A percentile compares a stretch with the other conserved stretches of the same genome.
These are phyloP conservation scores for Fusarium aywerte DNA, from an alignment of 2,329 filamentous ascomycete genomes.

Conservation along the genomic window DNA sequence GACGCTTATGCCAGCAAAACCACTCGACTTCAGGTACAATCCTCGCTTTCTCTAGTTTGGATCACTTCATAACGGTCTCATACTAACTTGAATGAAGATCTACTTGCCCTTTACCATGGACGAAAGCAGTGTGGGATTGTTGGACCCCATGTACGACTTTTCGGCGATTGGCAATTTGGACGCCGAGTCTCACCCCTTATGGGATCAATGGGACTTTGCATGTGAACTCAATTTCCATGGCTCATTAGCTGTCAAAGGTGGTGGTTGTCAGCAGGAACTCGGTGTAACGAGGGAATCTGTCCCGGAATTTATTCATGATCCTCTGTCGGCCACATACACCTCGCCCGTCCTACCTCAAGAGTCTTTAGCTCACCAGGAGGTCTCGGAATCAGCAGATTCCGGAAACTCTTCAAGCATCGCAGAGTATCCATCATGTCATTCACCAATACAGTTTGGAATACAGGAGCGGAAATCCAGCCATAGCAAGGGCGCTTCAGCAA, in stretches of 20 bases:
- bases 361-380: not conserved
- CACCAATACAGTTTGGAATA: not conserved
- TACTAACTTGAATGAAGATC: not conserved
- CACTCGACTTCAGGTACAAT: not conserved
- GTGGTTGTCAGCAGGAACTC: not conserved
- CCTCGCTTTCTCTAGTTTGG: not conserved
- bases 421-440: too few species aligned
- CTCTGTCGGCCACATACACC: not conserved
- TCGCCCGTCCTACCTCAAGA: not conserved
- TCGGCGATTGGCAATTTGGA: not conserved
- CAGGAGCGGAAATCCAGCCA: not conserved
- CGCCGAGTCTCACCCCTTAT: not conserved
- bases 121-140: not conserved
- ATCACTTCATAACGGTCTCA: not conserved
- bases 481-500: too few species aligned
- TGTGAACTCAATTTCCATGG: not conserved
- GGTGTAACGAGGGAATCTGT: not conserved
- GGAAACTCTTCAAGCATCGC: not conserved
- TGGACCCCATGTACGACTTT: not conserved
- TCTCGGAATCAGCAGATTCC: not conserved
- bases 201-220: not conserved
- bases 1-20: not conserved
- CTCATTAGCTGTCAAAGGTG: not conserved
- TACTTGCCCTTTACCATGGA: not conserved
- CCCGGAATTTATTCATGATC: not conserved